A percentile compares a stretch with the other conserved stretches of the same genome.
phyloP scores from a whole-genome alignment of 2,329 filamentous ascomycete genomes.

The Colletotrichum sp. region DNA sequence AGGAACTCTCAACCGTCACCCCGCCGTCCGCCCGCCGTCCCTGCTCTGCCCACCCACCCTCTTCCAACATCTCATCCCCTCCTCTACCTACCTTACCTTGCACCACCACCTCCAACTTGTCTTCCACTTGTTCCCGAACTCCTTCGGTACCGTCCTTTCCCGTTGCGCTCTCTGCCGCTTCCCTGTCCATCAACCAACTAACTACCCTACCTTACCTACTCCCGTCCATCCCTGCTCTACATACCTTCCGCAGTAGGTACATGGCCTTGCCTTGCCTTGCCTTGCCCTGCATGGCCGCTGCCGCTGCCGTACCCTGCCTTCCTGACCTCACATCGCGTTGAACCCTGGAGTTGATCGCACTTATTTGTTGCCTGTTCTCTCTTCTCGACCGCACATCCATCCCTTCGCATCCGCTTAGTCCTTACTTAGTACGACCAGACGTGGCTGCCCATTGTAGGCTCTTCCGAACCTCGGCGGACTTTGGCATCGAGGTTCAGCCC shows the following conservation, averaged over 20 bases:
- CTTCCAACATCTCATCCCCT: background rate
- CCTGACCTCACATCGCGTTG: background rate
- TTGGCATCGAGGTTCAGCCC: background rate
- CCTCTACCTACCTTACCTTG: background rate
- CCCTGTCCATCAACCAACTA: background rate
- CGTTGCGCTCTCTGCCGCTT: background rate
- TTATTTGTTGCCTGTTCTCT: background rate
- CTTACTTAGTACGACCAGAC: too few relatives aligned
- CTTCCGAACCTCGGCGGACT: background rate
- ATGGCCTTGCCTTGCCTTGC: background rate
- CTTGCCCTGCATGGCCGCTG: background rate
- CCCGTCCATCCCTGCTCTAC: background rate
- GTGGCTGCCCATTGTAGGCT: background rate
- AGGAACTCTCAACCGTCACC: conserved; percentile 8
- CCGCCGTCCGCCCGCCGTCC: background rate
- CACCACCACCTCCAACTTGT: background rate
- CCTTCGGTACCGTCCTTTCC: background rate
- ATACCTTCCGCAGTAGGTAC: background rate
- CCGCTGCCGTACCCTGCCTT: background rate
- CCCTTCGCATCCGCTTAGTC: background rate
- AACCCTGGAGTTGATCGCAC: background rate
- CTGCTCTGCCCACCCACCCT: background rate
- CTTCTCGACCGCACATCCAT: background rate
- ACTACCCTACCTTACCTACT: background rate
- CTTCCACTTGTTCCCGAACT: conserved; percentile 12